Conservation (phyloP, 176 grass and related monocot species). For the Eragrostis nindensis region DNA sequence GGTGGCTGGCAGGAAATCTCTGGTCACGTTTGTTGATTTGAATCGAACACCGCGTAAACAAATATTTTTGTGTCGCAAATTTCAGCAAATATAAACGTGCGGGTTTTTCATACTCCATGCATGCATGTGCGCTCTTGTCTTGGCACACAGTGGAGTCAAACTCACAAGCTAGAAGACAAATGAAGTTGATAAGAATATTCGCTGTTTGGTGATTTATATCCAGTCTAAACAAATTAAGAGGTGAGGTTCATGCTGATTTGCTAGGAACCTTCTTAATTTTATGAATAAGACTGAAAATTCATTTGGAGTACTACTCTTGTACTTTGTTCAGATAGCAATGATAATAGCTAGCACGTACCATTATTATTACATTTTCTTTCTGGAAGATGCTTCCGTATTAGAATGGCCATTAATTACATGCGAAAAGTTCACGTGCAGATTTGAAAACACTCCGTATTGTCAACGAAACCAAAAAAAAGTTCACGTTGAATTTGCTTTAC, state of each 20-base stretch:
- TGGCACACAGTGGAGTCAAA: not conserved
- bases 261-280: not conserved
- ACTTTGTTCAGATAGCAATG: not conserved
- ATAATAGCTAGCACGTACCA: not conserved
- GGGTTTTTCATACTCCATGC: not conserved
- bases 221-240: not conserved
- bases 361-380: too few species aligned
- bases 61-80: not conserved
- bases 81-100: not conserved
- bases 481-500: too few species aligned
- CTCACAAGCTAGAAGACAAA: not conserved
- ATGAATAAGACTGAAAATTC: not conserved
- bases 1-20: not conserved
- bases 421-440: not conserved
- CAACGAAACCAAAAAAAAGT: too few species aligned
- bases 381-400: too few species aligned
- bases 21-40: not conserved
- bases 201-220: not conserved
- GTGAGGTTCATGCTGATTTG: not conserved
- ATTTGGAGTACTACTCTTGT: not conserved
- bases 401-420: not conserved
- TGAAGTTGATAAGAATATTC: not conserved
- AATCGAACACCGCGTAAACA: not conserved
- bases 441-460: not conserved
- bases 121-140: not conserved